Evolutionary conservation across 108 stramenopile genomes (phyloP), one percentile per base, ranked within the genome.

Genomic region (Cyclostephanos tholiformis): DNA sequence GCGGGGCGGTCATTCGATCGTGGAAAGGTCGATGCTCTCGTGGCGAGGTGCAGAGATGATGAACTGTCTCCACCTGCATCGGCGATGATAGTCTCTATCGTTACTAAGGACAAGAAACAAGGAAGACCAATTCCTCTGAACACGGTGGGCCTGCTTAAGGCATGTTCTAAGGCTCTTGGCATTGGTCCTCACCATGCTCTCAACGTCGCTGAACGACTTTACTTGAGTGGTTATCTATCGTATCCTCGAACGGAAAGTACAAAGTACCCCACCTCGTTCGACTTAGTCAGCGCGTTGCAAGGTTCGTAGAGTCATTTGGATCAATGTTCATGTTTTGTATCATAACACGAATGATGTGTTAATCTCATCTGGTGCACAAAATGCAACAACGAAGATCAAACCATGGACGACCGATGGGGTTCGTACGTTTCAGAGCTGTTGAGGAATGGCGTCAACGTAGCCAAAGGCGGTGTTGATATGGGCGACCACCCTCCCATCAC

Each of bases 401-500:
- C 86, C 14, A 46, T 72, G 5, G 91, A 95, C 64, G 66, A 49
- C 68, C 71, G 89, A 30, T 95, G 91, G 94, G 94, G 94, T 4
- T 36, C 63, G 20, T 91, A 91, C 72, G 94, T 95, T 6, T 22
- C 70, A 48, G 82, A 91, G 22, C 71, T 95, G 48, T 56, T 95
- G 22, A 55, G 65, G 23, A 64, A 67, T 17, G 91, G 89, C 17
- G 59, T 66, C 44, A 86, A 74, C 64, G 53, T 59, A 35, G 69
- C 58, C 30, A 94, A 87, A 50, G 91, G 94, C 46, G 94, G 91
- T 30, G 86, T 95, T 0, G 94, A 95, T 62, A 91, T 92, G 89
- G 94, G 94, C 6, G 94, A 95, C 65, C 94, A 91, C 69, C 90
- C 94, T 56, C 94, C 94, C 49, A 95, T 95, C 60, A 92, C 90